Base-by-base conservation (phyloP, 164 flowering plant genomes). In the Dillenia suffruticosa region DNA sequence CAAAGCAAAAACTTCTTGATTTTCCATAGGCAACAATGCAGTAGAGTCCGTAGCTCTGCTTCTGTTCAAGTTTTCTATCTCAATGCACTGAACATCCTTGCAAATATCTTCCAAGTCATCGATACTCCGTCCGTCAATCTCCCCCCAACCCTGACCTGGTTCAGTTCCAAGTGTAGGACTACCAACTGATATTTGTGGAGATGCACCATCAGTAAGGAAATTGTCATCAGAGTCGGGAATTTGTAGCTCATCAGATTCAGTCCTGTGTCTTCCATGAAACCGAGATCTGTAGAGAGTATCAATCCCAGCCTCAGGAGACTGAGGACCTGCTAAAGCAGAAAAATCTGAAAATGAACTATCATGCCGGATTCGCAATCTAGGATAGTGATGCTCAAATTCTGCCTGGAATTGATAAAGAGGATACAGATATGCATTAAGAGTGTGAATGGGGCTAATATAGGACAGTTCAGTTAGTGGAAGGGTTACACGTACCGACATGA, bases 41-140 rank as follows among this genome's bases (percentile, higher is more conserved):
- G 26, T 62, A 10, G 57, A 14, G 68, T 58, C 66, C 22, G 54
- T 9, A 54, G 65, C 56, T 57, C 46, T 73, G 14, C 51, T 68
- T 16, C 50, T 53, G 52, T 65, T 68, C 5, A 67, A 50, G 9
- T 77, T 77, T 62, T 83, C 82, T 46, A 56, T 56, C 68, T 85
- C 90, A 59, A 87, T 71, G 66, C 85, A 84, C 52, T 72, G 76
- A 66, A 85, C 94, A 48, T 93, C 92, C 76, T 82, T 87, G 81
- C 89, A 83, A 9, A 49, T 65, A 43, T 72, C 89, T 61, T 83
- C 87, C 44, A 63, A 50, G 50, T 77, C 72, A 66, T 63, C 74
- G 45, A 15, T 49, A n/a, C 54, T 68, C 57, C 24, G 59, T 52
- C 66, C 53, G 43, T 68, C 68, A 26, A 65, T 57, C 58, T 78